These are phyloP conservation scores for Mucor indicus DNA, from an alignment of 371 early-diverging fungal species.

Conservation along the genomic window DNA sequence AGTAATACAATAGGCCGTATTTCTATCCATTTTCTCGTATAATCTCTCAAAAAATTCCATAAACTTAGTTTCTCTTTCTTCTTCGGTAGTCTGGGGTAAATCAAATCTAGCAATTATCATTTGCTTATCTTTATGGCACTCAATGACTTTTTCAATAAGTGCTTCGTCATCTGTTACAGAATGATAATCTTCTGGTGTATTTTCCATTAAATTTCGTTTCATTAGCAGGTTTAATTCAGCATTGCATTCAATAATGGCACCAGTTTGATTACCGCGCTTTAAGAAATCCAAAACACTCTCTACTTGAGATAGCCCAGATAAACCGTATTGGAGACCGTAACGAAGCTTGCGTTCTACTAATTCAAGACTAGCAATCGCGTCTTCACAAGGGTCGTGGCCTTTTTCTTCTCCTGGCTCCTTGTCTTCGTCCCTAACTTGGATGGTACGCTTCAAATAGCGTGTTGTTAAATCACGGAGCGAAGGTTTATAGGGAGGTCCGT, in stretches of 20 bases:
- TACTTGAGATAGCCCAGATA: constrained; percentile 11
- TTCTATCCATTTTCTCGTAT: constrained; percentile 16
- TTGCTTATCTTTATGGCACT: constrained; percentile 11
- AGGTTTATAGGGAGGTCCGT: constrained; percentile 55
- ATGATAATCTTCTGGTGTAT: constrained; percentile 10
- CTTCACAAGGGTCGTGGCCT: constrained; percentile 73
- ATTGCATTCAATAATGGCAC: constrained; percentile 16
- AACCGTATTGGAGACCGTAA: constrained; percentile 31
- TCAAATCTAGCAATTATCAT: constrained; percentile 17
- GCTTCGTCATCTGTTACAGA: constrained; percentile 12
- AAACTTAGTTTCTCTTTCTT: constrained; percentile 4
- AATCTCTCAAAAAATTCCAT: constrained; percentile 9
- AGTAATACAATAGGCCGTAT: constrained; percentile 23
- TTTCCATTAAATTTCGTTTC: constrained; percentile 6
- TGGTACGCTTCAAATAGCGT: constrained; percentile 52
- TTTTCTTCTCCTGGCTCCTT: constrained; percentile 12
- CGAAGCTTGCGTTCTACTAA: constrained; percentile 51
- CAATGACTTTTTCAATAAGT: constrained; percentile 16
- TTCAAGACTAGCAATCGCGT: constrained; percentile 68
- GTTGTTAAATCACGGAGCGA: constrained; percentile 54
- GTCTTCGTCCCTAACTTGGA: constrained; percentile 41
- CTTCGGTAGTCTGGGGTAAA: constrained; percentile 14
- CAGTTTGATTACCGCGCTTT: constrained; percentile 3
- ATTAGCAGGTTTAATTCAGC: constrained; percentile 8
- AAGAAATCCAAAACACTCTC: constrained; percentile 24